These are phyloP conservation scores for Bauhinia variegata DNA, from an alignment of 306 rosid genomes.

Conservation along the genomic window DNA sequence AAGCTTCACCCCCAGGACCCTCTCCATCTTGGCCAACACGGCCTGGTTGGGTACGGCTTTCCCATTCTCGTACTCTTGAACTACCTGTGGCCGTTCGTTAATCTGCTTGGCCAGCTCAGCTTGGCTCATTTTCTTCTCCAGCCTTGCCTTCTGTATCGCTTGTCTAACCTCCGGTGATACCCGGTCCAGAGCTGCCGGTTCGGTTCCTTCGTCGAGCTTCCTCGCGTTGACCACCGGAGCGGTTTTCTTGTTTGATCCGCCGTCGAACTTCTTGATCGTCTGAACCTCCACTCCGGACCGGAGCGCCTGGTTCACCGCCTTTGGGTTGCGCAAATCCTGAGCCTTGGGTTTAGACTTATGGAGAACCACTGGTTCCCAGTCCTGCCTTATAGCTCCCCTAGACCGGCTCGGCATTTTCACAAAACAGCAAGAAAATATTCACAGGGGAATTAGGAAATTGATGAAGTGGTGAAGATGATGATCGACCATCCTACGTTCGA, in stretches of 20 bases:
- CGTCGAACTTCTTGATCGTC: constrained; percentile 68
- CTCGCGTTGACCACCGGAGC: constrained; percentile 51
- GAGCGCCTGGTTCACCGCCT: constrained; percentile 79
- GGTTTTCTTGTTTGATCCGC: constrained; percentile 61
- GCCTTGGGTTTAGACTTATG: constrained; percentile 66
- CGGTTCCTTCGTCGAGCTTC: constrained; percentile 77
- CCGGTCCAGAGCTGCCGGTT: constrained; percentile 67
- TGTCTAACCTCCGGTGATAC: constrained; percentile 63
- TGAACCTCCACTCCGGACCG: constrained; percentile 62
- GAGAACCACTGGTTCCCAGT: constrained; percentile 78
- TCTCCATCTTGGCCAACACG: constrained; percentile 80
- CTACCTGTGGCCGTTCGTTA: constrained; percentile 76
- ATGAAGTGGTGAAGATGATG: too few relatives aligned
- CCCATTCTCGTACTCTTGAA: constrained; percentile 86
- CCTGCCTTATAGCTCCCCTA: too few relatives aligned
- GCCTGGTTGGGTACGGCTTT: constrained; percentile 77
- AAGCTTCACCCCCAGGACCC: constrained; percentile 69
- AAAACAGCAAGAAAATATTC: too few relatives aligned
- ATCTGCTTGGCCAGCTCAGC: constrained; percentile 87
- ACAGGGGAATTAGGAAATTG: too few relatives aligned
- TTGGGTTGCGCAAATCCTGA: constrained; percentile 64
- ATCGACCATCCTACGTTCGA: too few relatives aligned
- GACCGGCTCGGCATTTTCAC: too few relatives aligned
- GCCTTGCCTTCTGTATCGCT: too few relatives aligned
- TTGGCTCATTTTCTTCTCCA: constrained; percentile 80